Percentiles rank a stretch among this genome's conserved stretches.
phyloP scores from a whole-genome alignment of 2,329 filamentous ascomycete species.

The Pezicula rhizophila region DNA sequence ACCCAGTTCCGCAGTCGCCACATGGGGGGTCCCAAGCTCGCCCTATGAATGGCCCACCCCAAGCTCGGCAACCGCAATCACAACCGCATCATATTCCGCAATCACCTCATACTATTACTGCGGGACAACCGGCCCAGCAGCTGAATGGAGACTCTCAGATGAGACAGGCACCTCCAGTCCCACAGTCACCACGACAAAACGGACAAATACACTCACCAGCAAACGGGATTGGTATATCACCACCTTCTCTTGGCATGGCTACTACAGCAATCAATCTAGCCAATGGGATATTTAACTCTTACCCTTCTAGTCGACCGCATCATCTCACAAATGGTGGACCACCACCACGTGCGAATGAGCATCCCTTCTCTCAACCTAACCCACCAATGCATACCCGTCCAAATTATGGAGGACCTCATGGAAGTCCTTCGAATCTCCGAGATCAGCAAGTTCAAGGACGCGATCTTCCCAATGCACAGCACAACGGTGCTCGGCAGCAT shows the following conservation, averaged over 20 bases:
- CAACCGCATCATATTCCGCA: constrained; percentile 22
- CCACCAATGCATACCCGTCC: constrained; percentile 38
- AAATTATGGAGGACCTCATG: constrained; percentile 23
- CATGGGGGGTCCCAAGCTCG: constrained; percentile 5
- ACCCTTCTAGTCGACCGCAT: constrained; percentile 26
- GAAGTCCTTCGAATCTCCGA: constrained; percentile 22
- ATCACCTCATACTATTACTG: constrained; percentile 1
- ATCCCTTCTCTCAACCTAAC: constrained; percentile 39
- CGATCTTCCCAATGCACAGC: constrained; percentile 12
- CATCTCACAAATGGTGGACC: constrained; percentile 29
- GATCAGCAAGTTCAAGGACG: constrained; percentile 24
- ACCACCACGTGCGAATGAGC: constrained; percentile 37
- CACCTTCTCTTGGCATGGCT: constrained; percentile 17
- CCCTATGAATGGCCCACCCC: too few species aligned
- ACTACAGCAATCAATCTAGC: constrained; percentile 19
- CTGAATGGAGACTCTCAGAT: constrained; percentile 15
- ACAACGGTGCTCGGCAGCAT: constrained; percentile 24
- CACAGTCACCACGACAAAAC: constrained; percentile 39
- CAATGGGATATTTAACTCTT: constrained; percentile 22
- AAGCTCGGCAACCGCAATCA: constrained; percentile 6
- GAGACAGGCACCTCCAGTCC: constrained; percentile 20
- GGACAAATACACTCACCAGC: constrained; percentile 36
- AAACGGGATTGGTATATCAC: constrained; percentile 32
- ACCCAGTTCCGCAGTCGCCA: constrained; percentile 31
- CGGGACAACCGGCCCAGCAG: constrained; percentile 7